Evolutionary conservation across 2,329 filamentous ascomycete genomes (phyloP).

Genomic region (Trichophyton mentagrophytes): DNA sequence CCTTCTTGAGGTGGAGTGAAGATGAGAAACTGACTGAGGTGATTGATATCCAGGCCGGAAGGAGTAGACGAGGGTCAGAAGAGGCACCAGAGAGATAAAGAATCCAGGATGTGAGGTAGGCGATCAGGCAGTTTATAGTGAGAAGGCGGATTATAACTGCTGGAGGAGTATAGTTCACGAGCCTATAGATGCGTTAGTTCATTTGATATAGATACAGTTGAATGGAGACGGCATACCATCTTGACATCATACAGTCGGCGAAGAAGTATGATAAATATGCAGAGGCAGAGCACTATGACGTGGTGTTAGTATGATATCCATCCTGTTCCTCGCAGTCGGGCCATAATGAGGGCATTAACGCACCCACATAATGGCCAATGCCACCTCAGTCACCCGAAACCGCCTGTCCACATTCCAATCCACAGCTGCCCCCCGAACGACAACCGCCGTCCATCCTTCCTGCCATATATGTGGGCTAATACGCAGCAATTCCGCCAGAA

Average conservation of each 20-base stretch:
- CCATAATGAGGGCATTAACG: conserved; percentile 16
- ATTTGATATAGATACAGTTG: conserved; percentile 1
- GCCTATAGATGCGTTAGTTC: conserved; percentile 38
- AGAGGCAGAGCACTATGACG: conserved; percentile 54
- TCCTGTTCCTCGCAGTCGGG: background rate
- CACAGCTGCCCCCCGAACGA: conserved; percentile 24
- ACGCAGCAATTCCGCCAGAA: conserved; percentile 51
- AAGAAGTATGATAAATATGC: conserved; percentile 74
- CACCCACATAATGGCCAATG: conserved; percentile 63
- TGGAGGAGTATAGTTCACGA: conserved; percentile 66
- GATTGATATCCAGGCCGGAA: conserved; percentile 68
- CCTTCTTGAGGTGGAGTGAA: background rate
- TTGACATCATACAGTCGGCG: conserved; percentile 71
- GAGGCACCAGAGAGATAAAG: conserved; percentile 58
- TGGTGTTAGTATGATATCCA: background rate
- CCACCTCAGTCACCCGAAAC: conserved; percentile 53
- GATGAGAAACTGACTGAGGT: conserved; percentile 45
- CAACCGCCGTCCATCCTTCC: conserved; percentile 29
- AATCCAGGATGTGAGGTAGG: conserved; percentile 60
- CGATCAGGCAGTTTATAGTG: conserved; percentile 60
- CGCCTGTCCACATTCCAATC: conserved; percentile 36
- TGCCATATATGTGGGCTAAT: conserved; percentile 32
- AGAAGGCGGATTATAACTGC: conserved; percentile 69
- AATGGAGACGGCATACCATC: conserved; percentile 47
- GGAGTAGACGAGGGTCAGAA: conserved; percentile 54